These are phyloP conservation scores for Aspergillus awamori DNA, from an alignment of 2,329 filamentous ascomycete genomes.

Conservation along the genomic window DNA sequence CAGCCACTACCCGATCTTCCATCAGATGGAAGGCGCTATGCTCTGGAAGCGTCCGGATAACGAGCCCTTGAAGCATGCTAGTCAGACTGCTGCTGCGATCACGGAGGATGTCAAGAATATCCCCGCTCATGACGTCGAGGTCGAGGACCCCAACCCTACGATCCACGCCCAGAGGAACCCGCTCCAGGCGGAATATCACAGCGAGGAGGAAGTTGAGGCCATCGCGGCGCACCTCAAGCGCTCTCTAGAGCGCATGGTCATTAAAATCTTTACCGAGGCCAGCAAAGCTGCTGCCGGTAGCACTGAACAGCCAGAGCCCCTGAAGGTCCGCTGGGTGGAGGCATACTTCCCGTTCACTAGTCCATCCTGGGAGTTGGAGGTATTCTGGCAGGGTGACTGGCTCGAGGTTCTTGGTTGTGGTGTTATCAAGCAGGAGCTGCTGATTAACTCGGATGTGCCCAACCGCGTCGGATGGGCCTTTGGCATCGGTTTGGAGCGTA, in stretches of 20 bases:
- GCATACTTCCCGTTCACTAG: constrained; percentile 97
- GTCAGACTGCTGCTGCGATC: constrained; percentile 61
- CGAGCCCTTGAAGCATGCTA: constrained; percentile 35
- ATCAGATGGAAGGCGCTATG: constrained; percentile 96
- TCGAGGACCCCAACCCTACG: constrained; percentile 81
- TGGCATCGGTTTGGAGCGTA: constrained; percentile 87
- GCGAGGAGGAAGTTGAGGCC: constrained; percentile 75
- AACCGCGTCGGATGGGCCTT: constrained; percentile 90
- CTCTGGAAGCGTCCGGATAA: constrained; percentile 72
- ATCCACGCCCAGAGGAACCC: constrained; percentile 80
- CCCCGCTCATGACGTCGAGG: constrained; percentile 72
- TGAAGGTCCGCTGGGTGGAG: constrained; percentile 91
- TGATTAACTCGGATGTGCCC: constrained; percentile 74
- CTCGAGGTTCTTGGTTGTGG: constrained; percentile 94
- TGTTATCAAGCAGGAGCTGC: constrained; percentile 79
- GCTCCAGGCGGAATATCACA: constrained; percentile 72
- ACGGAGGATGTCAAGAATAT: constrained; percentile 70
- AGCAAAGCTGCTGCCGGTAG: constrained; percentile 66
- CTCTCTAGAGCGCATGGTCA: constrained; percentile 84
- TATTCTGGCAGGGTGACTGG: constrained; percentile 94
- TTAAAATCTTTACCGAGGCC: constrained; percentile 82
- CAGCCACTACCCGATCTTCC: constrained; percentile 94
- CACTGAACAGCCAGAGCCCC: constrained; percentile 66
- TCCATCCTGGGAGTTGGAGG: constrained; percentile 93
- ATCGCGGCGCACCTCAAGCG: constrained; percentile 84